A percentile compares a stretch with the other conserved stretches of the same genome.
These are phyloP conservation scores for Arbutus unedo DNA, from an alignment of 148 eudicot species.

Conservation along the genomic window DNA sequence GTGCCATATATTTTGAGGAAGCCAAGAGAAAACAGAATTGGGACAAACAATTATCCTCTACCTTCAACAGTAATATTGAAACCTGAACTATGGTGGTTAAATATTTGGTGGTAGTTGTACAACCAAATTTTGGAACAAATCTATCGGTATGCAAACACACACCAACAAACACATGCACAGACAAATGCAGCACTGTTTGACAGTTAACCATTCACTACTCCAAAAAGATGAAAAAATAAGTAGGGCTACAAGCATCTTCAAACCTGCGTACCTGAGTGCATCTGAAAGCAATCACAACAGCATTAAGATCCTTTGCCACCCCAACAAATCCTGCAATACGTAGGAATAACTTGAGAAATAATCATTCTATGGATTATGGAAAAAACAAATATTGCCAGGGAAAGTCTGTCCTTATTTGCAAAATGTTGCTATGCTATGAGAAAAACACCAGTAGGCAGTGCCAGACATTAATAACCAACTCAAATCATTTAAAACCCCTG, in stretches of 20 bases:
- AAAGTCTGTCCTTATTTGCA: neutral
- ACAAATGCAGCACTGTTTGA: too few relatives aligned
- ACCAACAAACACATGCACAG: too few relatives aligned
- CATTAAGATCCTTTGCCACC: slow-evolving; percentile 68
- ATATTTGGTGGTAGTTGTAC: neutral
- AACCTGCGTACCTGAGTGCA: slow-evolving; percentile 94
- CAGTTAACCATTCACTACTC: neutral
- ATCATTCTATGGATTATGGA: neutral
- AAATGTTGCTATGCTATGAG: slow-evolving; percentile 9
- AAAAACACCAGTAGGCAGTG: slow-evolving; percentile 70
- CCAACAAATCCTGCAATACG: slow-evolving; percentile 85
- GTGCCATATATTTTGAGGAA: neutral
- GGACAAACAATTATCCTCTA: neutral
- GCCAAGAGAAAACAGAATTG: neutral
- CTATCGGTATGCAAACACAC: too few relatives aligned
- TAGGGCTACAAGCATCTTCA: slow-evolving; percentile 15
- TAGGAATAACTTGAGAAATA: neutral
- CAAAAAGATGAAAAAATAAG: neutral
- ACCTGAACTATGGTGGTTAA: neutral
- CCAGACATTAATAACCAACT: slow-evolving; percentile 82
- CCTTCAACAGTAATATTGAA: neutral
- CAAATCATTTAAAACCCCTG: slow-evolving; percentile 88
- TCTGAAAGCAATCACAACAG: slow-evolving; percentile 82
- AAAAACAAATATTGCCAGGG: neutral
- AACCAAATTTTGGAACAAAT: neutral